Conservation (phyloP, 1,139 yeast species). For the Kodamaea fungicola region DNA sequence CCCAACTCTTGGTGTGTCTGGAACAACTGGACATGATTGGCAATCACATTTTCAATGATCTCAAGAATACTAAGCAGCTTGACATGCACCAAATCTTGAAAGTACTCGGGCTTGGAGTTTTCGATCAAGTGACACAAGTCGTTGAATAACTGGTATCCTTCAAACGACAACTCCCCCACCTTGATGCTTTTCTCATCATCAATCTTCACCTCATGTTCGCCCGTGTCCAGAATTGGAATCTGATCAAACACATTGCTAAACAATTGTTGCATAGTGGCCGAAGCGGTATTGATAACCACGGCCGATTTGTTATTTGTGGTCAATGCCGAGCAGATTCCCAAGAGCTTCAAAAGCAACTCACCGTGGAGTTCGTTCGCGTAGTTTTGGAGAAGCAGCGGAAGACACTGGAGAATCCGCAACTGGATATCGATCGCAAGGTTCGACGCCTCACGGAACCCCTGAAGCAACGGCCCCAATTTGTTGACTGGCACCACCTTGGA, state of each 20-base stretch:
- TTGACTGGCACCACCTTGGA: conserved; percentile 41
- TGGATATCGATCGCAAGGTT: conserved; percentile 80
- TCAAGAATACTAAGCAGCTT: conserved; percentile 75
- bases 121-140: conserved; percentile 73
- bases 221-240: conserved; percentile 11
- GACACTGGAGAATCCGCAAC: conserved; percentile 77
- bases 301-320: conserved; percentile 68
- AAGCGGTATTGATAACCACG: conserved; percentile 86
- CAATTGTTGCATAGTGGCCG: conserved; percentile 87
- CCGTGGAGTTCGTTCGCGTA: conserved; percentile 59
- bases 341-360: conserved; percentile 51
- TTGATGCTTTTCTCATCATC: conserved; percentile 42
- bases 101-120: conserved; percentile 51
- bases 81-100: conserved; percentile 40
- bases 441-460: conserved; percentile 70
- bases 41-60: conserved; percentile 64
- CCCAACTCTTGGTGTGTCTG: conserved; percentile 61
- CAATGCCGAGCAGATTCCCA: conserved; percentile 67
- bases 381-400: conserved; percentile 70
- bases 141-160: conserved; percentile 63
- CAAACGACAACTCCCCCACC: conserved; percentile 56
- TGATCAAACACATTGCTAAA: conserved; percentile 74
- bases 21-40: conserved; percentile 56
- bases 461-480: conserved; percentile 53
- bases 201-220: conserved; percentile 28